Evolutionary conservation across 1,139 yeast genomes (phyloP).

Genomic region (Suhomyces bokatorum): DNA sequence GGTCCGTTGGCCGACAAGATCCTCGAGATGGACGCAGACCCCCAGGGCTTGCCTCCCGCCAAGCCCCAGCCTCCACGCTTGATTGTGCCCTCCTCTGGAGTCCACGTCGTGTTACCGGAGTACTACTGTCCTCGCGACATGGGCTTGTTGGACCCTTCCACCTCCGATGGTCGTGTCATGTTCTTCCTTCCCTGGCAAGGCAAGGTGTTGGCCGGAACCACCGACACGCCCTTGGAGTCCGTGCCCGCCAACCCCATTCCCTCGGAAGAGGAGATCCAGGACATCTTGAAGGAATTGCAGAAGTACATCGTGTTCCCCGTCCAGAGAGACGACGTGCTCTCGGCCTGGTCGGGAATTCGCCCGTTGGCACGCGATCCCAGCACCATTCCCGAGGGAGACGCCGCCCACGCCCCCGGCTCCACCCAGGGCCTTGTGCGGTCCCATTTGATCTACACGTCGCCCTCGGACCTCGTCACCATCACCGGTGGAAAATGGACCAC

Average conservation of each 20-base stretch:
- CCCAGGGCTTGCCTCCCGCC: constrained; percentile 63
- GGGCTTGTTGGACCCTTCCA: constrained; percentile 89
- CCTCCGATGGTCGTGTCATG: constrained; percentile 95
- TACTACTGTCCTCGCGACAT: constrained; percentile 85
- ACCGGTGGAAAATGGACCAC: constrained; percentile 99
- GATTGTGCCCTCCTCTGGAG: constrained; percentile 95
- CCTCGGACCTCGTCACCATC: constrained; percentile 77
- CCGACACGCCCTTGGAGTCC: constrained; percentile 76
- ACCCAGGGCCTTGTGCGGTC: constrained; percentile 90
- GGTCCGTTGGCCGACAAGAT: constrained; percentile 89
- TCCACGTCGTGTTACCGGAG: constrained; percentile 89
- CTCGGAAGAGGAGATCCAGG: constrained; percentile 85
- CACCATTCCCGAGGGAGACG: constrained; percentile 45
- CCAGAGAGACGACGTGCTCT: constrained; percentile 83
- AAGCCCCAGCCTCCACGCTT: constrained; percentile 56
- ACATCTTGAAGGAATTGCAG: constrained; percentile 82
- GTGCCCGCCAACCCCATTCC: constrained; percentile 87
- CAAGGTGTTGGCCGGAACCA: constrained; percentile 93
- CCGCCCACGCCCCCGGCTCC: constrained; percentile 39
- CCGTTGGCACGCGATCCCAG: constrained; percentile 91
- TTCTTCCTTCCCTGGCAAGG: constrained; percentile 99
- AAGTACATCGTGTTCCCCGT: constrained; percentile 89
- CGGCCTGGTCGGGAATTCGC: constrained; percentile 97
- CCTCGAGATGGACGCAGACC: constrained; percentile 81
- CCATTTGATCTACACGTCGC: constrained; percentile 74